Base-by-base conservation (phyloP, 805 yeast genomes). In the Yarrowia sp. region DNA sequence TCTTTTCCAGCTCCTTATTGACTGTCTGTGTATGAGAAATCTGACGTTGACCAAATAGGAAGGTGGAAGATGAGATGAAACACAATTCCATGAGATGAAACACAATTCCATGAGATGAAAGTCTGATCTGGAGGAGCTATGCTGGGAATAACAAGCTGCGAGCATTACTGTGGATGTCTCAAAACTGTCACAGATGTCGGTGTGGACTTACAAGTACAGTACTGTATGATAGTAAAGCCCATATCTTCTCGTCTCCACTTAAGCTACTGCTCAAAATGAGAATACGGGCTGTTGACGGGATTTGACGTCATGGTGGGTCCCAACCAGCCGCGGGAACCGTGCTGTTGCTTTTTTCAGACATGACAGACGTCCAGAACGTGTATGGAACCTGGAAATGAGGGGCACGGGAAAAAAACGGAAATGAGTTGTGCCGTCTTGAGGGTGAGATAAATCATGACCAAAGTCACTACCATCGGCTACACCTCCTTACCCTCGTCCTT, bases 401-500 rank as follows among this genome's bases (percentile, higher is more conserved):
- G 30, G 30, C 3, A 24, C 30, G 30, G 30, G 7, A 24, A n/a
- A n/a, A n/a, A n/a, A 24, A 24, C 30, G 30, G 30, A 24, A 7
- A 24, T 24, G 3, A 7, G 30, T 24, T 24, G 30, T 24, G 30
- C n/a, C n/a, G n/a, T n/a, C n/a, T n/a, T n/a, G 6, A 24, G 6
- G 6, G 6, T 5, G 6, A 1, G 30, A 24, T 5, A 24, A 24
- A 24, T 24, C 3, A 24, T 5, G 6, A 24, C 30, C 30, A 24
- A 24, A 24, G 3, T 24, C 30, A 24, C 38, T 9, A 10, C 38
- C 38, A 1, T 36, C 38, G 8, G 20, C 15, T 50, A 52, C 1
- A 52, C 58, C 33, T 52, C 58, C 43, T 52, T 52, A 4, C 58
- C 58, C 9, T 50, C 58, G 2, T 15, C 55, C 34, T 34, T 46